phyloP scores from a whole-genome alignment of 306 rosid genomes.

The Echinosophora koreensis region DNA sequence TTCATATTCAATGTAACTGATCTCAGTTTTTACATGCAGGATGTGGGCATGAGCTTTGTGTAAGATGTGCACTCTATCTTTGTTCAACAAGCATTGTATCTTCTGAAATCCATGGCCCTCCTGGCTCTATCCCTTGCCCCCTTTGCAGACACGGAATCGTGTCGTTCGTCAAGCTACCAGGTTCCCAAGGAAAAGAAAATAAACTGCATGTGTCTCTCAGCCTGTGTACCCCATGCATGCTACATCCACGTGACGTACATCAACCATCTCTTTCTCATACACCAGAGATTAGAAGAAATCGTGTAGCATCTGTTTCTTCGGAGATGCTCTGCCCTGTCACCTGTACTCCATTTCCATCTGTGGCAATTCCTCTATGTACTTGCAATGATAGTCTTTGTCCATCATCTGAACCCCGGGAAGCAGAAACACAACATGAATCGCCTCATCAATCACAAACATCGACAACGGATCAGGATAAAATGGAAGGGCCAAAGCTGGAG shows the following conservation, averaged over 20 bases:
- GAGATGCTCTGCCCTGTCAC: slow-evolving; percentile 93
- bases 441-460: slow-evolving; percentile 61
- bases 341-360: slow-evolving; percentile 93
- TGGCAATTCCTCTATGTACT: slow-evolving; percentile 85
- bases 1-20: slow-evolving; percentile 21
- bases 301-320: slow-evolving; percentile 87
- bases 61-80: slow-evolving; percentile 91
- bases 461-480: slow-evolving; percentile 65
- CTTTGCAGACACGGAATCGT: slow-evolving; percentile 85
- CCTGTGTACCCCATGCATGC: slow-evolving; percentile 89
- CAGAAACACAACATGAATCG: slow-evolving; percentile 64
- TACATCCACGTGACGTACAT: slow-evolving; percentile 66
- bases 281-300: slow-evolving; percentile 73
- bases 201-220: slow-evolving; percentile 68
- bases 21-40: slow-evolving; percentile 63
- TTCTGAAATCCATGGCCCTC: slow-evolving; percentile 65
- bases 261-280: slow-evolving; percentile 65
- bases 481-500: slow-evolving; percentile 78
- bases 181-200: slow-evolving; percentile 72
- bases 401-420: slow-evolving; percentile 69
- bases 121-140: slow-evolving; percentile 95
- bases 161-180: slow-evolving; percentile 79
- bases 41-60: slow-evolving; percentile 91
- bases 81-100: slow-evolving; percentile 83
- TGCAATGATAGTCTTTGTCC: slow-evolving; percentile 92